These are phyloP conservation scores for Bjerkandera adusta DNA, from an alignment of 1,284 basidiomycete species.

Conservation along the genomic window DNA sequence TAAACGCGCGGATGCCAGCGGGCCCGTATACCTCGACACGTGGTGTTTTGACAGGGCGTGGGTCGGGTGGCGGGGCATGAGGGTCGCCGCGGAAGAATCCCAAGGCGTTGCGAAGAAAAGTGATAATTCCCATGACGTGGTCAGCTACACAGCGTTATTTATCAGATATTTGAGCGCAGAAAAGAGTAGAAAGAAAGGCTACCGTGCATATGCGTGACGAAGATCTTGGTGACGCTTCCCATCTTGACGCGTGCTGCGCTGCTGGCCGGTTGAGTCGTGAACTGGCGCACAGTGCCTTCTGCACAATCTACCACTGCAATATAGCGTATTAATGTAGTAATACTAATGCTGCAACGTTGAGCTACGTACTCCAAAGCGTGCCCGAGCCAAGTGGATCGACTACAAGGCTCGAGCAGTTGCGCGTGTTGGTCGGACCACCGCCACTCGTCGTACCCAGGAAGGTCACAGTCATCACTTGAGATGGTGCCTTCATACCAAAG, in stretches of 20 bases:
- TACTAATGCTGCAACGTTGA: not conserved
- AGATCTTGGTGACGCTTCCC: slow-evolving; percentile 67
- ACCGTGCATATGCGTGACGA: slow-evolving; percentile 91
- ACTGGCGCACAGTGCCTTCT: slow-evolving; percentile 73
- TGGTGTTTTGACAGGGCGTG: slow-evolving; percentile 28
- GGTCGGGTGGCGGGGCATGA: slow-evolving; percentile 12
- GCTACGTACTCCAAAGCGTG: slow-evolving; percentile 57
- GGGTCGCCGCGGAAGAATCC: slow-evolving; percentile 29
- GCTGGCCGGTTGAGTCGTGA: slow-evolving; percentile 37
- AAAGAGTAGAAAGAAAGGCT: slow-evolving; percentile 7
- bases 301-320: slow-evolving; percentile 81
- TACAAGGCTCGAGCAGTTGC: slow-evolving; percentile 72
- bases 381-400: slow-evolving; percentile 53
- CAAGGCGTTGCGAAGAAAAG: slow-evolving; percentile 69
- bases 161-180: slow-evolving; percentile 5
- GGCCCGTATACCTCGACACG: slow-evolving; percentile 83
- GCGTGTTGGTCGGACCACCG: slow-evolving; percentile 64
- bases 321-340: not conserved
- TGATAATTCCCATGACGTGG: slow-evolving; percentile 79
- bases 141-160: slow-evolving; percentile 51
- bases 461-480: slow-evolving; percentile 44
- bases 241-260: slow-evolving; percentile 41
- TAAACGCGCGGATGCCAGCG: slow-evolving; percentile 74
- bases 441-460: slow-evolving; percentile 77
- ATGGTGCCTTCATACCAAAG: slow-evolving; percentile 13